Base-by-base conservation (phyloP, 148 eudicot genomes). In the Cornus suecica region DNA sequence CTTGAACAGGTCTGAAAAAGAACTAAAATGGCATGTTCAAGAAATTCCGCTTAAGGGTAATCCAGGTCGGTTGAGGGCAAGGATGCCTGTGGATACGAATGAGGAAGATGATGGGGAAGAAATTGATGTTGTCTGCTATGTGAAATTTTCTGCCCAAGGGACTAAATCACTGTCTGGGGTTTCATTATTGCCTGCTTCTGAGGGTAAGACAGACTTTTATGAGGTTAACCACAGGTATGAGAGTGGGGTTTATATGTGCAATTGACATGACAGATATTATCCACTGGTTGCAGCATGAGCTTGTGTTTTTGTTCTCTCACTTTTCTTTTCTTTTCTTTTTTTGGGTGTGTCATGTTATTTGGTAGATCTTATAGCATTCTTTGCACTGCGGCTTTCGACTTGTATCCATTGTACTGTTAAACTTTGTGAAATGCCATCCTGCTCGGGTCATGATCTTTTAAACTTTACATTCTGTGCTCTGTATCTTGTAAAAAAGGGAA, bases 21-120 rank as follows among this genome's bases (percentile, higher is more conserved):
- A 94, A 79, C 69, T 94, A 82, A 92, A 88, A 86, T 94, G 99
- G 99, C 91, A 89, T 76, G 78, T 94, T 56, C 75, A 89, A 30
- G 97, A 94, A 82, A 87, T 94, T 79, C 96, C 99, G 9, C 72
- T 89, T 70, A 92, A 85, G 74, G 97, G 97, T 65, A 74, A 79
- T 66, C 94, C 99, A 52, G 96, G 94, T 72, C 87, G 86, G 82
- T 84, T 94, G 75, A 94, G 87, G 84, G 97, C 88, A 4, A 80
- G 97, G 67, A 89, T 94, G 90, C 96, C 99, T 1, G 87, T 94
- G 77, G 97, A 94, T 69, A 77, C 79, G 64, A 86, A 77, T 34
- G 92, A 90, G 80, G 97, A 90, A 69, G 98, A 92, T 75, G 83
- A 77, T 23, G 95, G 81, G 54, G 94, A 84, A 62, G 97, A 92